Conservation (phyloP, 1,284 basidiomycete genomes). For the Ustilago esculenta region DNA sequence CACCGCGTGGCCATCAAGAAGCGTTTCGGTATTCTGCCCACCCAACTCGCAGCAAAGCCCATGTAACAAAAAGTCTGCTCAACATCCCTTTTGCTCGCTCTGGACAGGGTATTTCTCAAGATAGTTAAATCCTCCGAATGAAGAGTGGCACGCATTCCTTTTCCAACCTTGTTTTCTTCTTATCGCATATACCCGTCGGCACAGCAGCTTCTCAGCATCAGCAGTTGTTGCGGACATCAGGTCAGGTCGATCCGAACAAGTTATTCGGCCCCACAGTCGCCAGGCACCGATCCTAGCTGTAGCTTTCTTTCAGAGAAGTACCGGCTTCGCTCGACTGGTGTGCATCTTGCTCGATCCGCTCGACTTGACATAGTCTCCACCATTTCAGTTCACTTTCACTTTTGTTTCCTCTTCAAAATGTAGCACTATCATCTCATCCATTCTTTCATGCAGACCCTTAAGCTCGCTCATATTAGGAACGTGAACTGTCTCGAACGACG, state of each 20-base stretch:
- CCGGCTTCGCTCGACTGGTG: no score
- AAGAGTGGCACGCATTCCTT: no score
- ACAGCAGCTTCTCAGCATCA: background rate
- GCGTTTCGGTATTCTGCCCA: conserved; percentile 63
- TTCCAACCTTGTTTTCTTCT: background rate
- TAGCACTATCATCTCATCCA: conserved; percentile 22
- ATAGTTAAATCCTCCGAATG: no score
- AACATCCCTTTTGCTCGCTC: background rate
- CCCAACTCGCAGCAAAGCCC: conserved; percentile 57
- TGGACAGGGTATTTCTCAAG: no score
- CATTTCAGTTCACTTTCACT: background rate
- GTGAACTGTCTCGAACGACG: background rate
- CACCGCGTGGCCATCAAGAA: conserved; percentile 66
- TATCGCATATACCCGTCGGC: conserved; percentile 41
- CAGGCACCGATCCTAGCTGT: no score
- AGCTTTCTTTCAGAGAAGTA: no score
- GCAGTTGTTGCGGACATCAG: conserved; percentile 1
- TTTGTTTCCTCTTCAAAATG: conserved; percentile 4
- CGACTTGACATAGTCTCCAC: conserved; percentile 5
- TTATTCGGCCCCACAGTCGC: no score
- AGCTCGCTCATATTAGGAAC: background rate
- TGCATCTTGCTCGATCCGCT: background rate
- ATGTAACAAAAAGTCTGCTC: conserved; percentile 30
- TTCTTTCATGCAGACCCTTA: conserved; percentile 10
- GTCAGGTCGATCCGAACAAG: background rate